Evolutionary conservation across 768 basidiomycete species (phyloP).

Genomic region (Gymnopilus dilepis): DNA sequence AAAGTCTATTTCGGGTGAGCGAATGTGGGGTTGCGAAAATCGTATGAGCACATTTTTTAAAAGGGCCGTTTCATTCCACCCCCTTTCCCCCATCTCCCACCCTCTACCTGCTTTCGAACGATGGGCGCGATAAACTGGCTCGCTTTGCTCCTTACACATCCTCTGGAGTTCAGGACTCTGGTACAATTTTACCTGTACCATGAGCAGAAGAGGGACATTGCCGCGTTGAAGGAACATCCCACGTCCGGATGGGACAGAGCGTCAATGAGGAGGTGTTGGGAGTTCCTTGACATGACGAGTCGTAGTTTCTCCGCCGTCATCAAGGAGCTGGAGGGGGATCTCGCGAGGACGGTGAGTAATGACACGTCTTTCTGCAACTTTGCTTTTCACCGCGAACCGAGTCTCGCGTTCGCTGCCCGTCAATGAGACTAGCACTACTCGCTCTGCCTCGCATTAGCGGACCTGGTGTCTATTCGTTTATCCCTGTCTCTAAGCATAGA

Average conservation of each 20-base stretch:
- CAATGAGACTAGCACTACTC: too few species aligned
- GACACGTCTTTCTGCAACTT: neutral
- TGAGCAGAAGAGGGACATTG: slow-evolving; percentile 84
- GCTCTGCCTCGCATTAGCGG: too few species aligned
- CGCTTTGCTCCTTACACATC: slow-evolving; percentile 74
- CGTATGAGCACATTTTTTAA: slow-evolving; percentile 22
- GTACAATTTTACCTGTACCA: slow-evolving; percentile 86
- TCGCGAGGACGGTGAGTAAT: slow-evolving; percentile 84
- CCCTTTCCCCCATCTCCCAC: slow-evolving; percentile 1
- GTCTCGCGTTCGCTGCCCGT: too few species aligned
- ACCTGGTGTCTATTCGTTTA: too few species aligned
- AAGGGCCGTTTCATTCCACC: slow-evolving; percentile 4
- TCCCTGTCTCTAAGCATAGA: too few species aligned
- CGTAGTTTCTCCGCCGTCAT: slow-evolving; percentile 93
- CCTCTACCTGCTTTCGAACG: slow-evolving; percentile 2
- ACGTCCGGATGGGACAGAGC: slow-evolving; percentile 88
- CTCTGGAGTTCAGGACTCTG: slow-evolving; percentile 82
- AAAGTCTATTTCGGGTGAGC: slow-evolving; percentile 17
- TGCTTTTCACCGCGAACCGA: too few species aligned
- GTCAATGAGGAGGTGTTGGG: slow-evolving; percentile 91
- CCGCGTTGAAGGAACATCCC: slow-evolving; percentile 69
- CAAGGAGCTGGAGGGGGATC: slow-evolving; percentile 94
- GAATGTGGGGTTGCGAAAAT: slow-evolving; percentile 22
- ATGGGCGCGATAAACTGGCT: slow-evolving; percentile 70
- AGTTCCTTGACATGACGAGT: slow-evolving; percentile 86